Base-by-base conservation (phyloP, 2,329 filamentous ascomycete species). In the Ophiobolus disseminans region DNA sequence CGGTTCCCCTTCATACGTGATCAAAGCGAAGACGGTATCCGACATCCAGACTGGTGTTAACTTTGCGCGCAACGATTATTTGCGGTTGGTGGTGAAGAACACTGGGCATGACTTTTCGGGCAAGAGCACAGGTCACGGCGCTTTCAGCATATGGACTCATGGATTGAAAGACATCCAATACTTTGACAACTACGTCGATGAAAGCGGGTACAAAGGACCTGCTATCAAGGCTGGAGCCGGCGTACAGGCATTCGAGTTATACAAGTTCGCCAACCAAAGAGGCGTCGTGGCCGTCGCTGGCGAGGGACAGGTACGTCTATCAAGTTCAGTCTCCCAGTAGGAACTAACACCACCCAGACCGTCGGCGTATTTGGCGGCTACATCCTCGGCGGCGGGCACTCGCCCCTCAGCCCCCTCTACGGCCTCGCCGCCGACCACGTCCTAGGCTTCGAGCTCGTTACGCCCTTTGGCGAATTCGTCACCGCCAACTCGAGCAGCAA, bases 381-480 rank as follows among this genome's bases (percentile, higher is more conserved):
- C 55, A 60, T 67, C 17, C 58, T 64, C 2, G 81, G 79, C 2
- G 82, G 81, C 20, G 83, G 82, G 0, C 80, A 85, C 64, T 78
- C 76, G 10, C 80, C 81, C 2, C 58, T 85, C 25, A 78, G 77
- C 38, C 74, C 74, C 43, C 62, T 78, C 28, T 79, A 78, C 51
- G 69, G 69, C 21, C 50, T 70, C n/a, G 67, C 62, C 1, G 47
- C 66, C 7, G 68, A 77, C 40, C 72, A 70, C 31, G 64, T 76
- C 11, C 53, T 70, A 4, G 65, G 68, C 35, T 72, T 70, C 23
- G 68, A 77, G 45, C 58, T 69, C 3, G 66, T 70, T 1, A 69
- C 65, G 17, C 63, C 70, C 2, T 53, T 61, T 42, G 69, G 64
- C 34, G 55, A 49, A 9, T 46, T 58, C 13, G 30, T 45, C 13